Conservation (phyloP, 345 rosid species). For the Populus tremula region DNA sequence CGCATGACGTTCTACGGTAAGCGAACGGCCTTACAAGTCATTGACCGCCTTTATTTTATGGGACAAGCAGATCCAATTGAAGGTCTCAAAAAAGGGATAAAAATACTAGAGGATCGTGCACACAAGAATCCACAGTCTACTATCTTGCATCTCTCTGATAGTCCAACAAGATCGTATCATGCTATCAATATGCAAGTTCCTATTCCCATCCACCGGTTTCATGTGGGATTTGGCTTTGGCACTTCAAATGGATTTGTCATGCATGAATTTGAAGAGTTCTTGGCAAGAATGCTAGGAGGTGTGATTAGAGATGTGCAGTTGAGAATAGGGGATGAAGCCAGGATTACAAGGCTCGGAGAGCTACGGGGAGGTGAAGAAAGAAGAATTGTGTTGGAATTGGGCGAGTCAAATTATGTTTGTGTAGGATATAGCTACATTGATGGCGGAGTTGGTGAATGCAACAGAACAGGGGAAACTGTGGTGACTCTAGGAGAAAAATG, state of each 20-base stretch:
- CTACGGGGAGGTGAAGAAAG: constrained; percentile 67
- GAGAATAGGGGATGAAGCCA: constrained; percentile 62
- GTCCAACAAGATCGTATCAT: constrained; percentile 56
- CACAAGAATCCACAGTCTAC: constrained; percentile 64
- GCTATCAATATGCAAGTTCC: constrained; percentile 42
- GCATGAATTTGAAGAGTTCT: constrained; percentile 76
- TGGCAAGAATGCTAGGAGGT: constrained; percentile 57
- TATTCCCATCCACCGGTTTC: constrained; percentile 63
- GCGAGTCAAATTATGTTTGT: constrained; percentile 38
- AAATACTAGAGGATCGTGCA: constrained; percentile 72
- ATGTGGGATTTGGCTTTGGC: constrained; percentile 73
- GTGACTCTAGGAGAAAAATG: constrained; percentile 44
- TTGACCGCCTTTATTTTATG: constrained; percentile 75
- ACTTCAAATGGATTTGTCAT: constrained; percentile 65
- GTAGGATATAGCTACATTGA: constrained; percentile 70
- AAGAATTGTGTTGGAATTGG: constrained; percentile 53
- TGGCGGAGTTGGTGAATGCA: constrained; percentile 50
- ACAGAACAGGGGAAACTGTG: constrained; percentile 57
- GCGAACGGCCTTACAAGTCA: constrained; percentile 67
- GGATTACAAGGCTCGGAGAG: constrained; percentile 53
- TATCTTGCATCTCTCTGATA: constrained; percentile 67
- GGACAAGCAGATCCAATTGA: constrained; percentile 74
- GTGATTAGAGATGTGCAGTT: constrained; percentile 58
- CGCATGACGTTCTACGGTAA: constrained; percentile 84
- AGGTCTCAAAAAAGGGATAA: constrained; percentile 74